These are phyloP conservation scores for Fusarium oligoseptatum DNA, from an alignment of 2,329 filamentous ascomycete genomes.

Conservation along the genomic window DNA sequence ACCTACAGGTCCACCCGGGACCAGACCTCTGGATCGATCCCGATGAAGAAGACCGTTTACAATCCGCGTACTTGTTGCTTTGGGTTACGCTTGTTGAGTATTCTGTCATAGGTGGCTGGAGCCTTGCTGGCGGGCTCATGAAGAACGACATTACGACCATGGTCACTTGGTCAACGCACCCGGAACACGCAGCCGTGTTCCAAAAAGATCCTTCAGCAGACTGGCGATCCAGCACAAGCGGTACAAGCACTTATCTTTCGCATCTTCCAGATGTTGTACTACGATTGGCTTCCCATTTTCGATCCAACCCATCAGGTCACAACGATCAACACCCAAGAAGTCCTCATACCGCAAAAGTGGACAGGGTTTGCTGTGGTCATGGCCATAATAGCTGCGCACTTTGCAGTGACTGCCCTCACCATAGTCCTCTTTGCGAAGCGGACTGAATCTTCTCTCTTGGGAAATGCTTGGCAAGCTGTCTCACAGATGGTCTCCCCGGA, in stretches of 20 bases:
- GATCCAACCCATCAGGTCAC: background rate
- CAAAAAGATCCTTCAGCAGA: constrained; percentile 16
- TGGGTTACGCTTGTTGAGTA: background rate
- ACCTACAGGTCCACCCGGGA: background rate
- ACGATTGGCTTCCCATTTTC: constrained; percentile 6
- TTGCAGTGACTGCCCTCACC: background rate
- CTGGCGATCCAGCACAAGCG: constrained; percentile 7
- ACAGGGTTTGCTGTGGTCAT: background rate
- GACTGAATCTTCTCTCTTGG: background rate
- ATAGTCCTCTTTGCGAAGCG: constrained; percentile 7
- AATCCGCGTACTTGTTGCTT: background rate
- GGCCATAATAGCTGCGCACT: background rate
- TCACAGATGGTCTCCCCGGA: constrained; percentile 18
- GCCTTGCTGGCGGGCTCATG: background rate
- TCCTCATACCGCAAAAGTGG: background rate
- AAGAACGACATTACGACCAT: background rate
- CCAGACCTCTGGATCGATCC: background rate
- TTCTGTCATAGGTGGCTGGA: constrained; percentile 1
- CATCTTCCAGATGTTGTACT: constrained; percentile 27
- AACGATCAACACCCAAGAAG: background rate
- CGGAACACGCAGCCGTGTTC: constrained; percentile 9
- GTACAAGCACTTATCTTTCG: constrained; percentile 2
- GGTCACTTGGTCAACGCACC: constrained; percentile 14
- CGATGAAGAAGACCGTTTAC: background rate
- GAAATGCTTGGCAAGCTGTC: constrained; percentile 22